Base-by-base conservation (phyloP, 176 grass and related monocot genomes). In the Hordeum marinum region DNA sequence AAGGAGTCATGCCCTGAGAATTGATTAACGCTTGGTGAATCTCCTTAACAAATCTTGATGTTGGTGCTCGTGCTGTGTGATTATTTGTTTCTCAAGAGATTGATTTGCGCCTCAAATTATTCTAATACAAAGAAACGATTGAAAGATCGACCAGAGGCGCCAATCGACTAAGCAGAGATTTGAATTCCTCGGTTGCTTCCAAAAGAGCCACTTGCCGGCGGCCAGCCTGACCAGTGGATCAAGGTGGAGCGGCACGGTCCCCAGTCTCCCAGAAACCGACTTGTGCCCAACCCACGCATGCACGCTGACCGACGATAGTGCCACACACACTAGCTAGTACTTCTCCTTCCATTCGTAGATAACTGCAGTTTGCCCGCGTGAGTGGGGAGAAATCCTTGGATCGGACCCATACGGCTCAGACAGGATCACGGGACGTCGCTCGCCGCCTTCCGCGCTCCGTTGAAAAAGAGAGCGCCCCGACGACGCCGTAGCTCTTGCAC, bases 181-280 rank as follows among this genome's bases (percentile, higher is more conserved):
- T 69, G 66, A 46, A 73, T 5, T 24, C 27, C 59, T 32, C 27
- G 9, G 14, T 67, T 43, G 63, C 18, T 36, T 69, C 84, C 84
- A 70, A 78, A 78, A 32, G 58, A 24, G 18, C 61, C 31, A 15
- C 2, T 39, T 55, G 18, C 17, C 17, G 82, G 21, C 63, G 46
- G 46, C 14, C 46, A 0, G 46, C 46, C 46, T 60, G 34, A 35
- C 71, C 8, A 3, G 68, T 57, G 57, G 67, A 80, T 50, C n/a
- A 59, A 34, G 66, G 23, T 23, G 23, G 59, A 21, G 4, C n/a
- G 26, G 10, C 60, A 15, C 37, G 78, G 59, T 55, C 23, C 46
- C 48, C 36, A 36, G 35, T 36, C 10, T 10, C 6, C 8, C 21
- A n/a, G 86, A 88, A 63, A 72, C 74, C 64, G 86, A 88, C 63